Conservation (phyloP, 2,329 filamentous ascomycete genomes). For the Pseudogymnoascus sp. region DNA sequence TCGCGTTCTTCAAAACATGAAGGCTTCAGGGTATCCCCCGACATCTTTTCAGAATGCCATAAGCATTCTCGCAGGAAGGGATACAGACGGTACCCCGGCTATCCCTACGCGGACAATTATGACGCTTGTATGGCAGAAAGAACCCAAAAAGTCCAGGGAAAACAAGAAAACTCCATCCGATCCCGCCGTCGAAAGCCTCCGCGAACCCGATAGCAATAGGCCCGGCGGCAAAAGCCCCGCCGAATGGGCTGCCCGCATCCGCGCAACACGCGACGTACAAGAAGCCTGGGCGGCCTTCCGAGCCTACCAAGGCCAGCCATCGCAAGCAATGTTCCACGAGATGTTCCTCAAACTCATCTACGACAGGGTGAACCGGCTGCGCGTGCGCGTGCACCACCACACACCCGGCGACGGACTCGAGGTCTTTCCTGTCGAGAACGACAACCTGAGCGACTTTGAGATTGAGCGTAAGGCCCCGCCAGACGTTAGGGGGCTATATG, state of each 20-base stretch:
- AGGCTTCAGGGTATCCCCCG: conserved; percentile 44
- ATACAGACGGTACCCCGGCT: conserved; percentile 43
- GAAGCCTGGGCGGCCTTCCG: conserved; percentile 47
- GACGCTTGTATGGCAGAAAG: background rate
- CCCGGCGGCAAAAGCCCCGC: background rate
- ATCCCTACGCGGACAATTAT: conserved; percentile 42
- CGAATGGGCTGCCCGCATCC: conserved; percentile 47
- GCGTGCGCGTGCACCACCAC: conserved; percentile 16
- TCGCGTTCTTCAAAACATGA: conserved; percentile 44
- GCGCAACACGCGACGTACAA: conserved; percentile 49
- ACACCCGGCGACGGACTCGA: conserved; percentile 54
- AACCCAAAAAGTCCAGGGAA: background rate
- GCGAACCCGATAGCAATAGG: background rate
- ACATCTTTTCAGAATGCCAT: conserved; percentile 39
- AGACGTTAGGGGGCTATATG: conserved; percentile 47
- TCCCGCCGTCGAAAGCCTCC: background rate
- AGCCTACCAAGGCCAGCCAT: conserved; percentile 23
- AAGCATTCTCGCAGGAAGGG: conserved; percentile 44
- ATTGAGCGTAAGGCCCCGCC: conserved; percentile 55
- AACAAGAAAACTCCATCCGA: background rate
- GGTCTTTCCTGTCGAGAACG: conserved; percentile 43
- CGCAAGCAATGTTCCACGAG: conserved; percentile 42
- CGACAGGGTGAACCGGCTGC: conserved; percentile 18
- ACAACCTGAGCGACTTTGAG: conserved; percentile 56
- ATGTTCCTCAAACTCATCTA: conserved; percentile 52